Percentiles rank a stretch among this genome's conserved stretches.
phyloP scores from a whole-genome alignment of 2,329 filamentous ascomycete species.

The Raffaelea ambrosiae region DNA sequence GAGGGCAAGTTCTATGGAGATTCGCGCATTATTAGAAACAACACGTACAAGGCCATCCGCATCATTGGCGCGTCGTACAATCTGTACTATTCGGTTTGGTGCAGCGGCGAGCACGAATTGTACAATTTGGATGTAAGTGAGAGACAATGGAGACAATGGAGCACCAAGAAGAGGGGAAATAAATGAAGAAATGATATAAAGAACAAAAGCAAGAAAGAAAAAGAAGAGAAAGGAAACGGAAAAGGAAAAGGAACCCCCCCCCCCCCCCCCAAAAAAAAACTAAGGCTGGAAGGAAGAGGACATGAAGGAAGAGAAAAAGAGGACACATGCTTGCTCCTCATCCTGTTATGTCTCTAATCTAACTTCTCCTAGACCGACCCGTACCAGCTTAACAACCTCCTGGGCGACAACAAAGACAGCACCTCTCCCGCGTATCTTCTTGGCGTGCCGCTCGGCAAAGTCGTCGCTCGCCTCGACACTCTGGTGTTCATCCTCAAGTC shows the following conservation, averaged over 20 bases:
- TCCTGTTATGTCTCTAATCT: background rate
- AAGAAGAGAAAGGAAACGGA: too few relatives aligned
- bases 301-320: too few relatives aligned
- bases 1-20: conserved; percentile 23
- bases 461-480: conserved; percentile 45
- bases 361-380: conserved; percentile 35
- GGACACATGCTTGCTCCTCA: background rate
- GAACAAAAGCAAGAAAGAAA: too few relatives aligned
- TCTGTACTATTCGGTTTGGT: conserved; percentile 62
- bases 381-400: conserved; percentile 40
- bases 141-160: too few relatives aligned
- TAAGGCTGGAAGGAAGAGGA: too few relatives aligned
- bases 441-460: conserved; percentile 25
- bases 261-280: too few relatives aligned
- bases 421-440: conserved; percentile 17
- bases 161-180: too few relatives aligned
- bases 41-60: conserved; percentile 55
- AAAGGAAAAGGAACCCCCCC: too few relatives aligned
- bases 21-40: conserved; percentile 22
- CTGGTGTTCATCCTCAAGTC: conserved; percentile 53
- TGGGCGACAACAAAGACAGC: conserved; percentile 9
- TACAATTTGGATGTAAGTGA: conserved; percentile 51
- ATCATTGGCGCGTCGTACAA: conserved; percentile 46
- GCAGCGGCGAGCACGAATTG: conserved; percentile 57
- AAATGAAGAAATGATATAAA: too few relatives aligned